phyloP scores from a whole-genome alignment of 257 asterid species.

The Jaltomata sinuosa region DNA sequence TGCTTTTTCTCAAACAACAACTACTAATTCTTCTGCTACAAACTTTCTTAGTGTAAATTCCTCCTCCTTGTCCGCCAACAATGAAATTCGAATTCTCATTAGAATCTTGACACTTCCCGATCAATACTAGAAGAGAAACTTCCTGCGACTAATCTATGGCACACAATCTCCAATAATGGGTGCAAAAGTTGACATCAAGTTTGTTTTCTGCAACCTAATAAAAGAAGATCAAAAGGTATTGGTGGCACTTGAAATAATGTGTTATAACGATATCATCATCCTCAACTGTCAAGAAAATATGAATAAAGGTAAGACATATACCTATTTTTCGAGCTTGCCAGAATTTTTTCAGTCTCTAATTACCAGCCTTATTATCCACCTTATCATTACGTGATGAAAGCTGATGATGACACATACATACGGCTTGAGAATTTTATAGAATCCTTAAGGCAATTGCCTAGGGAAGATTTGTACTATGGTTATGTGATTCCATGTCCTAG shows the following conservation, averaged over 20 bases:
- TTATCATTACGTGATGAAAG: constrained; percentile 76
- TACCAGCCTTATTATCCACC: constrained; percentile 40
- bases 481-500: constrained; percentile 83
- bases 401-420: constrained; percentile 73
- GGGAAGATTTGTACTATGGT: constrained; percentile 72
- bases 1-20: constrained; percentile 17
- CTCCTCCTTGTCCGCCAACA: constrained; percentile 8
- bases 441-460: constrained; percentile 48
- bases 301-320: constrained; percentile 82
- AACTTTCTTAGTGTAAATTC: not conserved
- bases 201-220: constrained; percentile 86
- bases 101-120: constrained; percentile 88
- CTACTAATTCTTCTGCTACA: not conserved
- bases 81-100: constrained; percentile 47
- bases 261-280: constrained; percentile 67
- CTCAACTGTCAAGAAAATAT: constrained; percentile 75
- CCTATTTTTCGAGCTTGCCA: constrained; percentile 75
- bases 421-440: constrained; percentile 53
- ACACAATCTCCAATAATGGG: constrained; percentile 35
- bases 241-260: constrained; percentile 84
- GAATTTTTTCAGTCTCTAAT: constrained; percentile 28
- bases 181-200: constrained; percentile 62
- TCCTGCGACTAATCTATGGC: constrained; percentile 82
- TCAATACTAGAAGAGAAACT: constrained; percentile 81
- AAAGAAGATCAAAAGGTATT: constrained; percentile 76